Evolutionary conservation across 768 basidiomycete species (phyloP), one percentile per base, ranked within the genome.

Genomic region (Leccinum truebloodii): DNA sequence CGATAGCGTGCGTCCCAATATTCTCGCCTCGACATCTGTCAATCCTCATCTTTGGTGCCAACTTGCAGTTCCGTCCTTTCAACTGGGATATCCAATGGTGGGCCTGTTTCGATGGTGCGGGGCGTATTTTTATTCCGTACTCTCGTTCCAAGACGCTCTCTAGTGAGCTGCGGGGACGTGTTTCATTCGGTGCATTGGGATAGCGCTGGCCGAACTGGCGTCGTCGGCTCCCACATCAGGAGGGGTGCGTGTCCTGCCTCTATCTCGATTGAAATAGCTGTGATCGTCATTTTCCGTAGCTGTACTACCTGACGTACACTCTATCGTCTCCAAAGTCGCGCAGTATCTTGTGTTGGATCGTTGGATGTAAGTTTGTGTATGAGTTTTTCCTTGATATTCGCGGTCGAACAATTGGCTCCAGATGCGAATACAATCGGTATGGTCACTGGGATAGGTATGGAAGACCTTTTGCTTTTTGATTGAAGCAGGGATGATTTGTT

Each of bases 221-320:
- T 77, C 75, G 34, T 73, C 77, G 13, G 74, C 75, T 6, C 77
- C 77, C 7, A 78, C 77, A 0, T 76, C 77, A 5, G 77, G 77
- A 14, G 77, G 78, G 16, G 70, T 75, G 41, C 53, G 68, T 69
- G 1, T 24, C 35, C 20, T 22, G 52, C 16, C n/a, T 44, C n/a
- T 57, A 10, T 34, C 8, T 16, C 50, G 12, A 12, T 6, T 16
- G 7, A 22, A 9, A 22, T 30, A 2, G 4, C 10, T 24, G 3
- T 2, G 32, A 18, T 55, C n/a, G 44, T 34, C 28, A 1, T 26
- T 4, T 32, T 14, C 14, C 16, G 26, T 20, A 85, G 79, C 71
- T 86, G 16, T 87, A 88, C 67, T 88, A 83, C 68, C 86, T 87
- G 84, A 85, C 87, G 0, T 82, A 86, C 64, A 79, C 77, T 0